Evolutionary conservation across 164 flowering plant genomes (phyloP).

Genomic region (Sedum album): DNA sequence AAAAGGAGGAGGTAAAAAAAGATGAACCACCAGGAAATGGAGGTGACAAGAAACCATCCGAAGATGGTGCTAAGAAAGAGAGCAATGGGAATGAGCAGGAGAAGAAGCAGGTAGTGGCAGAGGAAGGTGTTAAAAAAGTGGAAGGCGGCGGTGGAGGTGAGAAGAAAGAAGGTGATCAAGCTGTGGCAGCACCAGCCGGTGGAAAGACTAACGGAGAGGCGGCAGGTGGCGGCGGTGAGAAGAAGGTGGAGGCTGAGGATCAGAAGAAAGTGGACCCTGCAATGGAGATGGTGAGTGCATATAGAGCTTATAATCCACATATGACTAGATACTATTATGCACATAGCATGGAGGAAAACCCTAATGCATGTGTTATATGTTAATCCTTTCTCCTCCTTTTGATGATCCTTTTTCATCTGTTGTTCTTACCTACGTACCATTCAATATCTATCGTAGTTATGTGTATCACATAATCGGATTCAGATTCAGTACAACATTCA

Average conservation of each 20-base stretch:
- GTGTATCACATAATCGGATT: no score
- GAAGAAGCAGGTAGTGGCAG: conserved; percentile 21
- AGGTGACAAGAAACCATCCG: conserved; percentile 13
- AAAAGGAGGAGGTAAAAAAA: conserved; percentile 22
- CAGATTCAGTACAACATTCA: no score
- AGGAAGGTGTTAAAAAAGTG: conserved; percentile 17
- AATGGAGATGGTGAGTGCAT: conserved; percentile 36
- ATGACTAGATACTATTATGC: conserved; percentile 43
- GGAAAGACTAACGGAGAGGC: background rate
- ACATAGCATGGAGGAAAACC: conserved; percentile 72
- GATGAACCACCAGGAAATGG: conserved; percentile 24
- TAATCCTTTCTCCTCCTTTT: conserved; percentile 15
- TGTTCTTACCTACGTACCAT: background rate
- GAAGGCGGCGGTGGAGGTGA: background rate
- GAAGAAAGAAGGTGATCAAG: conserved; percentile 11
- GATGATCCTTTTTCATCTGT: background rate
- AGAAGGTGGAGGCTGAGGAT: conserved; percentile 22
- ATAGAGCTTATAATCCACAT: conserved; percentile 55
- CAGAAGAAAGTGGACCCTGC: conserved; percentile 29
- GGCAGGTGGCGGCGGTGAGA: background rate
- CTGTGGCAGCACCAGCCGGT: background rate
- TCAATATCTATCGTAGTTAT: no score
- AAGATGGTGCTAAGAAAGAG: conserved; percentile 16
- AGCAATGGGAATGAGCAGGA: conserved; percentile 22
- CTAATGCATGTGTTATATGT: conserved; percentile 73